Conservation (phyloP, 169 alveolate species). For the Cryptosporidium felis region DNA sequence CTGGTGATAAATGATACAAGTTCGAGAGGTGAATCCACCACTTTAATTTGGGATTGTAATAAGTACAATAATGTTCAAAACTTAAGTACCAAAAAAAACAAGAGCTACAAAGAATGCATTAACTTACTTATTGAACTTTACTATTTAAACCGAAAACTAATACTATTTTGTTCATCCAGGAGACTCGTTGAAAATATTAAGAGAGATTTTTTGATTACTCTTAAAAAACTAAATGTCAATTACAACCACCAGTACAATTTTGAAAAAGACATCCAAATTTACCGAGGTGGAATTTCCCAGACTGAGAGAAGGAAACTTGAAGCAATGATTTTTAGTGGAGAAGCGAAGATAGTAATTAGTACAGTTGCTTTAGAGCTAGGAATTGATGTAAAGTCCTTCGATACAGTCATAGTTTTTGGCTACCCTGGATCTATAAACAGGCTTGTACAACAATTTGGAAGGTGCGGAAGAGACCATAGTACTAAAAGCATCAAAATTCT, state of each 20-base stretch:
- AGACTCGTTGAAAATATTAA: slow-evolving; percentile 40
- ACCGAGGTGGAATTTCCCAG: slow-evolving; percentile 72
- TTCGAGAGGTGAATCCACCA: slow-evolving; percentile 23
- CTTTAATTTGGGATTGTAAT: slow-evolving; percentile 57
- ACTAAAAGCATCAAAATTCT: slow-evolving; percentile 37
- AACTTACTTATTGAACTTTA: slow-evolving; percentile 37
- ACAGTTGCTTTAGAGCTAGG: slow-evolving; percentile 78
- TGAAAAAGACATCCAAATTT: slow-evolving; percentile 36
- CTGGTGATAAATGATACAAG: slow-evolving; percentile 36
- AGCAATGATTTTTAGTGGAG: slow-evolving; percentile 45
- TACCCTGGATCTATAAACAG: slow-evolving; percentile 75
- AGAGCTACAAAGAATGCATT: slow-evolving; percentile 47
- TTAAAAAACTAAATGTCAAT: slow-evolving; percentile 2
- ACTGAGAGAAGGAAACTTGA: slow-evolving; percentile 68
- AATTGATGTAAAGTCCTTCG: slow-evolving; percentile 73
- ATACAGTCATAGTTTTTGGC: slow-evolving; percentile 71
- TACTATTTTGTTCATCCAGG: slow-evolving; percentile 45
- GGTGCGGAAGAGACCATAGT: slow-evolving; percentile 72
- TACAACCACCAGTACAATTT: not conserved
- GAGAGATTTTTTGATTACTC: slow-evolving; percentile 8
- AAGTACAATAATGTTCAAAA: not conserved
- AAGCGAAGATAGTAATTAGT: slow-evolving; percentile 60
- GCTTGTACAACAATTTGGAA: slow-evolving; percentile 75
- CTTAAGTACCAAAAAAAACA: not conserved
- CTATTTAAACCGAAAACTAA: slow-evolving; percentile 25